A percentile compares a stretch with the other conserved stretches of the same genome.
phyloP scores from a whole-genome alignment of 2,329 filamentous ascomycete species.

The Emericellopsis atlantica region DNA sequence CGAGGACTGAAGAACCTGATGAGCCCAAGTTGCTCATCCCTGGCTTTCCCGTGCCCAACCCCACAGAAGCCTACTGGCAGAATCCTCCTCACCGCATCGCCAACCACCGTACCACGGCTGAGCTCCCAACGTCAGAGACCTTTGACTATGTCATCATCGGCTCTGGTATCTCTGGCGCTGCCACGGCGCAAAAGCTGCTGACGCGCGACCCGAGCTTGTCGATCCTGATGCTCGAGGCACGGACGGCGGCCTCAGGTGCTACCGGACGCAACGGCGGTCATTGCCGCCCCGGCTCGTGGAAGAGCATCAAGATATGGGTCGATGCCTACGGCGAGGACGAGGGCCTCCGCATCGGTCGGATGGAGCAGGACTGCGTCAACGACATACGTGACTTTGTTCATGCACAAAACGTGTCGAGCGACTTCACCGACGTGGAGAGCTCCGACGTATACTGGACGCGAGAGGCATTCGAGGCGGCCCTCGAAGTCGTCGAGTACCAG shows the following conservation, averaged over 20 bases:
- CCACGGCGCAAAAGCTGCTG: conserved; percentile 7
- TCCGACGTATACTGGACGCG: conserved; percentile 9
- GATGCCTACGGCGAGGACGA: conserved; percentile 11
- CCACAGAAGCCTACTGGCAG: conserved; percentile 20
- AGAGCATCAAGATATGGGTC: conserved; percentile 6
- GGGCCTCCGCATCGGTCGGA: conserved; percentile 8
- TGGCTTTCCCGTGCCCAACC: conserved; percentile 15
- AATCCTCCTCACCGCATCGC: conserved; percentile 14
- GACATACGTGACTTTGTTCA: conserved; percentile 8
- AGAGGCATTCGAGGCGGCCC: conserved; percentile 1
- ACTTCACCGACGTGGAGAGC: conserved; percentile 8
- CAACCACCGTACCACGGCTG: conserved; percentile 11
- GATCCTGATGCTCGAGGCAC: conserved; percentile 20
- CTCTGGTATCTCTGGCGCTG: conserved; percentile 8
- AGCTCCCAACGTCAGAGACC: conserved; percentile 5
- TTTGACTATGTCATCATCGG: conserved; percentile 11
- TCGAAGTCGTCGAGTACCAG: conserved; percentile 5
- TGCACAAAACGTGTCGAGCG: conserved; percentile 8
- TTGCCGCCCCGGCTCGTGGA: conserved; percentile 15
- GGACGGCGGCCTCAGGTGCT: conserved; percentile 19
- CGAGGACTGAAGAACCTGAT: neutral
- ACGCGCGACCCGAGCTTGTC: conserved; percentile 8
- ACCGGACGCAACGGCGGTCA: conserved; percentile 24
- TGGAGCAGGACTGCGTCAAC: conserved; percentile 10
- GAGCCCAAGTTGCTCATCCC: neutral